phyloP scores from a whole-genome alignment of 257 asterid genomes.

The Craterostigma plantagineum region DNA sequence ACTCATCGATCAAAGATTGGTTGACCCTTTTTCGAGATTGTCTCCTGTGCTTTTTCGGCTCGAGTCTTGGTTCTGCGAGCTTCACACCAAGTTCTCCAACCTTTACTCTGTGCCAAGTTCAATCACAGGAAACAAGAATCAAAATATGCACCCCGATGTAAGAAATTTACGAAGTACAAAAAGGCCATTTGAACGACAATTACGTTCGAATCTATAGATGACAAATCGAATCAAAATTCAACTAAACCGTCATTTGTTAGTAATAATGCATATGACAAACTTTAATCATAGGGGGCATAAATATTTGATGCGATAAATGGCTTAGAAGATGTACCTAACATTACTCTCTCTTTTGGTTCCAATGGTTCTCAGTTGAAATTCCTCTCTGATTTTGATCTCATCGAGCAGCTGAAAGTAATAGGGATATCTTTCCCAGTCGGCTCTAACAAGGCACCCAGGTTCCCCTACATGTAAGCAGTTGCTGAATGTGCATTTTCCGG shows the following conservation, averaged over 20 bases:
- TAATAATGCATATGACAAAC: too few relatives aligned
- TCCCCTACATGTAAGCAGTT: constrained; percentile 83
- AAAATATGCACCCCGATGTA: neutral
- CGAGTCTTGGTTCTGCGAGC: constrained; percentile 86
- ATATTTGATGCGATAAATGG: too few relatives aligned
- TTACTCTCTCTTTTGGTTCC: constrained; percentile 91
- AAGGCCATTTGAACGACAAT: neutral
- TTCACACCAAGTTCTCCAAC: constrained; percentile 56
- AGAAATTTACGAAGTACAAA: neutral
- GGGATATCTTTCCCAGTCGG: constrained; percentile 84
- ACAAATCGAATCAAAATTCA: too few relatives aligned
- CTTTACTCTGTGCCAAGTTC: constrained; percentile 37
- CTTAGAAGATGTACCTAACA: constrained; percentile 59
- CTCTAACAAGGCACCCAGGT: constrained; percentile 68
- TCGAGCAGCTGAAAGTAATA: constrained; percentile 84
- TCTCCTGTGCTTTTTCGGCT: constrained; percentile 79
- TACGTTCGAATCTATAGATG: too few relatives aligned
- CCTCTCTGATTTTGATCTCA: constrained; percentile 83
- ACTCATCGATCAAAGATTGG: constrained; percentile 55
- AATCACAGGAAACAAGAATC: constrained; percentile 2
- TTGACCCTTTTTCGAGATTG: constrained; percentile 75
- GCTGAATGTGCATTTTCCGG: constrained; percentile 52
- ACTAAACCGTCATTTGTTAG: too few relatives aligned
- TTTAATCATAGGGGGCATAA: too few relatives aligned
- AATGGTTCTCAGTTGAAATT: constrained; percentile 61